Percentiles rank a stretch among this genome's conserved stretches.
These are phyloP conservation scores for Atalantia buxifolia DNA, from an alignment of 345 rosid genomes.

Conservation along the genomic window DNA sequence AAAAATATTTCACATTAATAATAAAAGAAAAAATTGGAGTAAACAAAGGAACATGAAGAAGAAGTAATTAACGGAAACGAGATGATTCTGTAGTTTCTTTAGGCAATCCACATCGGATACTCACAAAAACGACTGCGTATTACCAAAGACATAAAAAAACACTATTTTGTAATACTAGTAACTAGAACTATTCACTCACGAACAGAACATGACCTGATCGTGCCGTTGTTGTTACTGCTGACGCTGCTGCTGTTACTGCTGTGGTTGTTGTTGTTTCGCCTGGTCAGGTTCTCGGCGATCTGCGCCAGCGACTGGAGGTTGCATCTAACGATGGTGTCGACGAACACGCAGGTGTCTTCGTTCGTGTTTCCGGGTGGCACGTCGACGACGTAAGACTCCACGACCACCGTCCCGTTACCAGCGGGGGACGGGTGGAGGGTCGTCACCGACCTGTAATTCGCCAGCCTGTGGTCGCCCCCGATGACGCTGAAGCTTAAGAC, in stretches of 20 bases:
- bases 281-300: conserved; percentile 32
- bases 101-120: conserved; percentile 20
- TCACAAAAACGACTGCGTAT: conserved; percentile 32
- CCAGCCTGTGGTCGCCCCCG: conserved; percentile 58
- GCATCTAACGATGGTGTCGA: conserved; percentile 41
- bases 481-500: conserved; percentile 58
- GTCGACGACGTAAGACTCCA: conserved; percentile 46
- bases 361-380: conserved; percentile 37
- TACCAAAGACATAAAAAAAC: background rate
- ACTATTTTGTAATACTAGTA: too few species aligned
- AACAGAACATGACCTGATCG: background rate
- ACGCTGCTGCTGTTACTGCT: background rate
- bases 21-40: background rate
- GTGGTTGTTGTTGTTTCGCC: background rate
- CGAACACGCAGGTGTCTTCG: conserved; percentile 38
- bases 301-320: conserved; percentile 41
- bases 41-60: background rate
- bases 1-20: conserved; percentile 17
- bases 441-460: conserved; percentile 54
- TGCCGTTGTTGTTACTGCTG: background rate
- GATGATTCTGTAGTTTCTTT: background rate
- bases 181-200: background rate
- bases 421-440: conserved; percentile 34
- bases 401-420: conserved; percentile 27
- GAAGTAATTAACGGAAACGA: background rate